These are phyloP conservation scores for Cystofilobasidium capitatum DNA, from an alignment of 768 basidiomycete species.

Conservation along the genomic window DNA sequence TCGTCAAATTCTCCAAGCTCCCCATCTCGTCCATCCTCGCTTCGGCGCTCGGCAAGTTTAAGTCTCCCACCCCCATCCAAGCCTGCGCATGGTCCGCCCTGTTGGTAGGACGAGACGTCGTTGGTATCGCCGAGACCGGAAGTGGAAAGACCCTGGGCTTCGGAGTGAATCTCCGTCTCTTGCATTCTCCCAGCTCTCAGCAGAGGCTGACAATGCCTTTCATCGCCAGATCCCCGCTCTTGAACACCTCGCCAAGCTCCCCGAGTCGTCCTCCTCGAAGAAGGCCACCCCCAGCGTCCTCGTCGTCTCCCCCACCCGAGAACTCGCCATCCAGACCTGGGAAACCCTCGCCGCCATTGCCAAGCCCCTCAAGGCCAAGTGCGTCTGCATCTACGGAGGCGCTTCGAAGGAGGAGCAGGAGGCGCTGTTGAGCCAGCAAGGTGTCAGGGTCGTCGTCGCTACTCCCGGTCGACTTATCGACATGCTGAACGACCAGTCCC, in stretches of 20 bases:
- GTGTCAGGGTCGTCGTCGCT: constrained; percentile 94
- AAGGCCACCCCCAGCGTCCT: constrained; percentile 65
- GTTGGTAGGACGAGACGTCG: constrained; percentile 75
- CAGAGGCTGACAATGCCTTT: neutral
- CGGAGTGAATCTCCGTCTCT: constrained; percentile 37
- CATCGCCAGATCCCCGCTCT: constrained; percentile 16
- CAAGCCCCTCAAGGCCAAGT: constrained; percentile 76
- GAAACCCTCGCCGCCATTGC: constrained; percentile 98
- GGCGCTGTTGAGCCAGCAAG: constrained; percentile 82
- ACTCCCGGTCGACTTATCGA: constrained; percentile 98
- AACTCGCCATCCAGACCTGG: constrained; percentile 96
- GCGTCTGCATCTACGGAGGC: constrained; percentile 97
- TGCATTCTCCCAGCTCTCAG: neutral
- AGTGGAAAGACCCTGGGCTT: constrained; percentile 98
- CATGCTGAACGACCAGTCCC: constrained; percentile 52
- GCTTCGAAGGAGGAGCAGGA: constrained; percentile 99
- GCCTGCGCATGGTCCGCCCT: constrained; percentile 88
- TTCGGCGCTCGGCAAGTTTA: constrained; percentile 57
- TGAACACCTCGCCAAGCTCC: constrained; percentile 32
- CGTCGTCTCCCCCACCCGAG: constrained; percentile 92
- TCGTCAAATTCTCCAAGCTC: constrained; percentile 64
- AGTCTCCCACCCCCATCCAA: constrained; percentile 87
- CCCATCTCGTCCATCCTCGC: constrained; percentile 55
- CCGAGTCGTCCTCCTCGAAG: constrained; percentile 34
- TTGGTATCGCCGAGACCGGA: constrained; percentile 95